A percentile compares a stretch with the other conserved stretches of the same genome.
phyloP scores from a whole-genome alignment of 2,329 filamentous ascomycete genomes.

The Fusarium sp. region DNA sequence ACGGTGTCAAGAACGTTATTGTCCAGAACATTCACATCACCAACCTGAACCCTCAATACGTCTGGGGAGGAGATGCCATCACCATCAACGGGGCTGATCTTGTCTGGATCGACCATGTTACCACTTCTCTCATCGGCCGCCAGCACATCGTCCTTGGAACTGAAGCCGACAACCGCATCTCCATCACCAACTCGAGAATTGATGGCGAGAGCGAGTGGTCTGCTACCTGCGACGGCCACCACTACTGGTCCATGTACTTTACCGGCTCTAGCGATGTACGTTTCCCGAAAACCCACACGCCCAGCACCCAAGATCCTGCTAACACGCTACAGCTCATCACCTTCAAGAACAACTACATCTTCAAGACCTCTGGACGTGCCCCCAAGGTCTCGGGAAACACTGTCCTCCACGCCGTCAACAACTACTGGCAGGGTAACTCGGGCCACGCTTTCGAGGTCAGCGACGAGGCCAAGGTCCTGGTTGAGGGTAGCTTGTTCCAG shows the following conservation, averaged over 20 bases:
- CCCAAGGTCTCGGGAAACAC: slow-evolving; percentile 67
- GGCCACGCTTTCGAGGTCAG: slow-evolving; percentile 66
- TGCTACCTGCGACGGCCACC: slow-evolving; percentile 65
- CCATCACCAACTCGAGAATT: slow-evolving; percentile 68
- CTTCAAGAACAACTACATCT: slow-evolving; percentile 68
- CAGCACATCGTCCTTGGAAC: slow-evolving; percentile 69
- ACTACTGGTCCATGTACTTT: slow-evolving; percentile 69
- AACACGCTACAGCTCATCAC: slow-evolving; percentile 52
- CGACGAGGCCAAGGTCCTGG: slow-evolving; percentile 54
- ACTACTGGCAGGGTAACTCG: slow-evolving; percentile 65
- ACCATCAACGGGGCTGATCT: slow-evolving; percentile 58
- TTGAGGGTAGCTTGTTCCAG: slow-evolving; percentile 67
- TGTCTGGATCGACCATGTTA: slow-evolving; percentile 63
- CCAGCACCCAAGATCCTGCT: fast-evolving
- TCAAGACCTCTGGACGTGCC: slow-evolving; percentile 64
- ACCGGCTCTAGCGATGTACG: slow-evolving; percentile 59
- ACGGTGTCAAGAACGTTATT: slow-evolving; percentile 62
- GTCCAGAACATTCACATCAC: slow-evolving; percentile 68
- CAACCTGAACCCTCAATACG: slow-evolving; percentile 64
- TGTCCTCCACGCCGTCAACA: slow-evolving; percentile 67
- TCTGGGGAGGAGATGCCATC: slow-evolving; percentile 68
- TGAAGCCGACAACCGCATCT: slow-evolving; percentile 62
- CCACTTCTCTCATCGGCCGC: slow-evolving; percentile 65
- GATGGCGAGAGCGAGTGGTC: slow-evolving; percentile 64
- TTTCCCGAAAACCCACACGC: fast-evolving